These are phyloP conservation scores for Blastobotrys americana DNA, from an alignment of 805 yeast species.

Conservation along the genomic window DNA sequence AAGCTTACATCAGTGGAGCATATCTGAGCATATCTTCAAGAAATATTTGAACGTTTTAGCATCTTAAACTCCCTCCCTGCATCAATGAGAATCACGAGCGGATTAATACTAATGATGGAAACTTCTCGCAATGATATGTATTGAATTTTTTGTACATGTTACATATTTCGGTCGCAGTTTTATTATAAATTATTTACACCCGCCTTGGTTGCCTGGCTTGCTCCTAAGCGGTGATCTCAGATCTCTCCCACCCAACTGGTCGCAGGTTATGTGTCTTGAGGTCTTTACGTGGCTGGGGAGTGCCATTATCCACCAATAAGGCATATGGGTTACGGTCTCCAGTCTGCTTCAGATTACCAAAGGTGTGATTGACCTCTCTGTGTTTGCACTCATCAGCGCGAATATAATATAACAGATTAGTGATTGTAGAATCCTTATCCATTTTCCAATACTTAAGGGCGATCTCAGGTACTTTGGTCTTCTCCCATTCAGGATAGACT, in stretches of 20 bases:
- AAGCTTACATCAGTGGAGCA: no score
- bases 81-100: no score
- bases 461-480: slow-evolving; percentile 34
- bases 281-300: slow-evolving; percentile 33
- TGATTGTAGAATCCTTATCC: slow-evolving; percentile 43
- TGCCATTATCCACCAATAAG: slow-evolving; percentile 31
- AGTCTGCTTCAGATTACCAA: slow-evolving; percentile 51
- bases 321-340: slow-evolving; percentile 65
- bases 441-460: slow-evolving; percentile 61
- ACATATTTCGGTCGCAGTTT: no score
- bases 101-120: no score
- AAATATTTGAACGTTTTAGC: no score
- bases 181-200: no score
- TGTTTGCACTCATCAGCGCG: slow-evolving; percentile 77
- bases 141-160: no score
- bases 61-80: no score
- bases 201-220: no score
- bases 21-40: no score
- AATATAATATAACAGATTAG: slow-evolving; percentile 52
- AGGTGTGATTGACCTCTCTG: slow-evolving; percentile 71
- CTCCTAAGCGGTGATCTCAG: slow-evolving; percentile 30
- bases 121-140: no score
- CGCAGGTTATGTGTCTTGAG: slow-evolving; percentile 21
- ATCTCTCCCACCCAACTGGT: slow-evolving; percentile 31
- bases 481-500: slow-evolving; percentile 42